Conservation (phyloP, 129 eudicot genomes). For the Apium graveolens region DNA sequence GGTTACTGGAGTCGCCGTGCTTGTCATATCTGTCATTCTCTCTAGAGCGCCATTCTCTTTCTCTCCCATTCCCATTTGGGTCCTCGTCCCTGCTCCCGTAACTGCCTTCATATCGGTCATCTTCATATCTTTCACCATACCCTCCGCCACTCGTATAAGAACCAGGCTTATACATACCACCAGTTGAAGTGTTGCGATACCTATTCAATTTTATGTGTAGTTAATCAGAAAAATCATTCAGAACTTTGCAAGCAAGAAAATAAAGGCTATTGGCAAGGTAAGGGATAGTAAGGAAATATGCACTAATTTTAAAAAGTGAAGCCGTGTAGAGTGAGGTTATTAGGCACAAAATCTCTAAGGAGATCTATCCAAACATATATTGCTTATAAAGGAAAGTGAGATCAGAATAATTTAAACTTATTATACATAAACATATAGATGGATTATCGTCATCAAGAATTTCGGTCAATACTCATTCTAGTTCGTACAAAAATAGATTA, state of each 20-base stretch:
- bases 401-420: background rate
- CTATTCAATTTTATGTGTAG: conserved; percentile 28
- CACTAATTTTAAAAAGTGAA: background rate
- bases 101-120: conserved; percentile 35
- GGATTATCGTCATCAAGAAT: too few relatives aligned
- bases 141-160: conserved; percentile 56
- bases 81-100: conserved; percentile 68
- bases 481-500: too few relatives aligned
- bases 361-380: background rate
- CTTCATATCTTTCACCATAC: conserved; percentile 40
- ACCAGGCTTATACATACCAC: conserved; percentile 71
- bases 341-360: background rate
- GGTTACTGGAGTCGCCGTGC: conserved; percentile 52
- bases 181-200: conserved; percentile 70
- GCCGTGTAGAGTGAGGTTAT: background rate
- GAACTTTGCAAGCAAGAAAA: background rate
- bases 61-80: conserved; percentile 83
- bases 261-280: background rate
- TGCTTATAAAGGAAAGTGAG: background rate
- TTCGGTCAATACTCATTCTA: too few relatives aligned
- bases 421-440: too few relatives aligned
- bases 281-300: background rate
- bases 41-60: conserved; percentile 47
- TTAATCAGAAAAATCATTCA: background rate
- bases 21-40: conserved; percentile 56